Conservation (phyloP, 2,329 filamentous ascomycete genomes). For the Cladosporium austrohemisphaericum region DNA sequence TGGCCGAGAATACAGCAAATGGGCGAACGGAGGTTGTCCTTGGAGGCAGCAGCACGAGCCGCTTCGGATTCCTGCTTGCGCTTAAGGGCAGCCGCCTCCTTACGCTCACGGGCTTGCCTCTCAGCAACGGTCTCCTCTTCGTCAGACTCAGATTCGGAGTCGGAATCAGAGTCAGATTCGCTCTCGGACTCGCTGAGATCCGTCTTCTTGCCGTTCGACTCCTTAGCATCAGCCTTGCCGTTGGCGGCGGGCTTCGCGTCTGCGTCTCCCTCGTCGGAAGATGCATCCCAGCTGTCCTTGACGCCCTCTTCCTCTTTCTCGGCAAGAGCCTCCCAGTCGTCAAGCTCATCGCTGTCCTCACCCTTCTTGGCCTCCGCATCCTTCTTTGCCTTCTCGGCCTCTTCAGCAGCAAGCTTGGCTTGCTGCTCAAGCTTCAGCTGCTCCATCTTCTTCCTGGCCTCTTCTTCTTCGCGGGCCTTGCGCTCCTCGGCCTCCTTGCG, state of each 20-base stretch:
- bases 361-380: slow-evolving; percentile 66
- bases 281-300: slow-evolving; percentile 94
- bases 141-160: slow-evolving; percentile 49
- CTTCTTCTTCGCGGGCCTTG: slow-evolving; percentile 46
- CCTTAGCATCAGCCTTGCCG: slow-evolving; percentile 27
- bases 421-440: slow-evolving; percentile 58
- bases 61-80: slow-evolving; percentile 88
- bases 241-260: slow-evolving; percentile 28
- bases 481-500: slow-evolving; percentile 58
- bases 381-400: slow-evolving; percentile 66
- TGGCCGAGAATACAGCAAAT: slow-evolving; percentile 99
- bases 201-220: slow-evolving; percentile 26
- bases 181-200: slow-evolving; percentile 48
- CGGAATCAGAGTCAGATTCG: slow-evolving; percentile 54
- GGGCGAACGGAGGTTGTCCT: slow-evolving; percentile 90
- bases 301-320: slow-evolving; percentile 72
- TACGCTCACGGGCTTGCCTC: slow-evolving; percentile 69
- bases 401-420: slow-evolving; percentile 73
- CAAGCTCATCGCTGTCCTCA: slow-evolving; percentile 58
- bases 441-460: slow-evolving; percentile 53
- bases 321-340: slow-evolving; percentile 85
- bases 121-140: slow-evolving; percentile 72
- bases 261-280: slow-evolving; percentile 61
- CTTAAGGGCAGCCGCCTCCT: slow-evolving; percentile 83
- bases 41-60: slow-evolving; percentile 83